Base-by-base conservation (phyloP, 768 basidiomycete genomes). In the Mycena latifolia region DNA sequence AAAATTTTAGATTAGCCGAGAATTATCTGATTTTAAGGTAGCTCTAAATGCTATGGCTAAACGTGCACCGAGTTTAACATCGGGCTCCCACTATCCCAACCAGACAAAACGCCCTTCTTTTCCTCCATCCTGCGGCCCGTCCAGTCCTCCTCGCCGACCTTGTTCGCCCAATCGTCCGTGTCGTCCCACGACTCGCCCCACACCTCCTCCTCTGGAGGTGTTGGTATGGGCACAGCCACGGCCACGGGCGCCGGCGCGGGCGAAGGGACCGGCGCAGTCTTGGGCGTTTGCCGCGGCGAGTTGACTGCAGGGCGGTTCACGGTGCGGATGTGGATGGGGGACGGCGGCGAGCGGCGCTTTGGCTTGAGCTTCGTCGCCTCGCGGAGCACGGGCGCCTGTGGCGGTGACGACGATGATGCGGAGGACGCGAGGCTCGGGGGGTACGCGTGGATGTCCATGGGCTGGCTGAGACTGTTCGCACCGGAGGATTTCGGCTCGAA, bases 161-260 rank as follows among this genome's bases (percentile, higher is more conserved):
- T 77, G 39, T 82, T 80, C 17, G 80, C 86, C 88, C 86, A 89
- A 51, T 88, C 85, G 47, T 82, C 81, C 28, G 77, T 67, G 63
- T 82, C 87, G 73, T 82, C 83, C 79, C 86, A 86, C 64, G 84
- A 84, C 55, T 87, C 82, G 22, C 81, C 81, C 88, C 84, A 86
- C 48, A 33, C 60, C 45, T 62, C 66, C 31, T 78, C 78, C 52
- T 78, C 68, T 65, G 72, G 31, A 37, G 75, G 72, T 59, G 71
- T 63, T 37, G 71, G 69, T 39, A 63, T 53, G 8, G 70, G 73
- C 25, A 51, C 50, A 8, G 63, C 71, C 28, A 63, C 59, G 39
- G 69, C 45, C 66, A 71, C 35, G 45, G 75, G 71, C 61, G 71
- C 63, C 39, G 71, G 69, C 46, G 61, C 53, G 7, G 70, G 73